These are phyloP conservation scores for Phytopythium aichiense DNA, from an alignment of 352 stramenopile genomes.

Conservation along the genomic window DNA sequence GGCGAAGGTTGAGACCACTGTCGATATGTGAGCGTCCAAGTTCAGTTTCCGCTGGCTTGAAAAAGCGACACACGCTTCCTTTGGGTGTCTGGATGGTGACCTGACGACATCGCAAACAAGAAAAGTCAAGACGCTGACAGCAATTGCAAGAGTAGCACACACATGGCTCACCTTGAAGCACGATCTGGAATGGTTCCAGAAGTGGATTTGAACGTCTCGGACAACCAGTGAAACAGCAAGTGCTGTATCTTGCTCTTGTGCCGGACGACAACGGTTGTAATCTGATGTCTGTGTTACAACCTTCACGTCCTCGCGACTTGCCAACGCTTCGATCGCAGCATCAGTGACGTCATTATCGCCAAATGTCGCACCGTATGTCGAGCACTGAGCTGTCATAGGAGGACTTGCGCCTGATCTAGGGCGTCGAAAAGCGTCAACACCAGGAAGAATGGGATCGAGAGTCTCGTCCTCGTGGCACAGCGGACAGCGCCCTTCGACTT, in stretches of 20 bases:
- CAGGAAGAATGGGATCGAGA: neutral
- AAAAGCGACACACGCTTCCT: constrained; percentile 16
- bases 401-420: neutral
- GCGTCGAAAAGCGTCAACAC: constrained; percentile 8
- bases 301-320: neutral
- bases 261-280: constrained; percentile 7
- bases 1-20: neutral
- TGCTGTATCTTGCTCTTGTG: neutral
- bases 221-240: constrained; percentile 5
- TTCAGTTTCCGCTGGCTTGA: constrained; percentile 12
- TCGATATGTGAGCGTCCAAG: neutral
- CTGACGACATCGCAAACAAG: no score
- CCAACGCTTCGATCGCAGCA: neutral
- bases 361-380: neutral
- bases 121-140: no score
- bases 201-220: constrained; percentile 13
- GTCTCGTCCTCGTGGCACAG: neutral
- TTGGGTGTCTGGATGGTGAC: constrained; percentile 12
- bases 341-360: constrained; percentile 9
- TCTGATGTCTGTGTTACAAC: neutral
- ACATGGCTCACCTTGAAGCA: constrained; percentile 13
- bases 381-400: constrained; percentile 1
- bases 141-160: no score
- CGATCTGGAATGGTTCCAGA: constrained; percentile 12
- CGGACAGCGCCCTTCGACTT: neutral